Percentiles rank a stretch among this genome's conserved stretches.
Conservation (phyloP, 176 grass and related monocot species). For the bread wheat (Triticum aestivum) region IWGSC_CS_RefSeq_v2.1 NC_057805.1:53735585-53736084, state of each 20-base stretch:
- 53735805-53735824: constrained; percentile 34
- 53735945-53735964: neutral
- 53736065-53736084: constrained; percentile 50
- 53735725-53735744: neutral
- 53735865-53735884: constrained; percentile 58
- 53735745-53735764: neutral
- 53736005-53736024: constrained; percentile 27
- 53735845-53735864: constrained; percentile 53
- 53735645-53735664: neutral
- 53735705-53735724: neutral
- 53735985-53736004: constrained; percentile 36
- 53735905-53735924: neutral
- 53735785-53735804: neutral
- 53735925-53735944: constrained; percentile 9
- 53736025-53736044: constrained; percentile 53
- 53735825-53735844: constrained; percentile 52
- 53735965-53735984: constrained; percentile 6
- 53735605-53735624: neutral
- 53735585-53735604: constrained; percentile 45
- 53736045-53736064: constrained; percentile 42
- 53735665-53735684: neutral
- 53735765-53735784: neutral
- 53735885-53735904: constrained; percentile 2
- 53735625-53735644: neutral
- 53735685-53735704: neutral